These are phyloP conservation scores for Aureobasidium sp. DNA, from an alignment of 2,329 filamentous ascomycete species.

Conservation along the genomic window DNA sequence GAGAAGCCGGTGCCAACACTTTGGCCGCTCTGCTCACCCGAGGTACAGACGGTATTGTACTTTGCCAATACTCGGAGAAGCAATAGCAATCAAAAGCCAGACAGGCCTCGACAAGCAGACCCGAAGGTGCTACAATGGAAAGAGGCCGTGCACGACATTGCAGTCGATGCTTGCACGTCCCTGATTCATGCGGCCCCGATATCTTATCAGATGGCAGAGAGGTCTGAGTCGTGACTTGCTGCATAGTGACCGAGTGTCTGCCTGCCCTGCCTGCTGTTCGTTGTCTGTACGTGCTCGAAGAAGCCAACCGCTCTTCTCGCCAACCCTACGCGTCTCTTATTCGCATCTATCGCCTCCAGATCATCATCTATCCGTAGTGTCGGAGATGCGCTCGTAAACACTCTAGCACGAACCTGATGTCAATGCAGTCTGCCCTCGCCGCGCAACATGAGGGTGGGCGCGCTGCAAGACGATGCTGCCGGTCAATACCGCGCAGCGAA, in stretches of 20 bases:
- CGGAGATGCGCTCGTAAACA: constrained; percentile 3
- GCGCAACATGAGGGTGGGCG: constrained; percentile 18
- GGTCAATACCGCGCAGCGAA: constrained; percentile 22
- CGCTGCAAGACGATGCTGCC: constrained; percentile 21
- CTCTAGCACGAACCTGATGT: background rate
- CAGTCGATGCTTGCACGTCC: background rate
- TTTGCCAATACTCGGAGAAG: background rate
- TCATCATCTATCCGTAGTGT: background rate
- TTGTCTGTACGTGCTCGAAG: background rate
- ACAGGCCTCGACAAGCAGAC: background rate
- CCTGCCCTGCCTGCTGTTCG: background rate
- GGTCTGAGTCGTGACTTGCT: background rate
- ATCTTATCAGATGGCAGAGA: constrained; percentile 1
- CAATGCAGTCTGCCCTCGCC: constrained; percentile 11
- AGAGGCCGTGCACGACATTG: background rate
- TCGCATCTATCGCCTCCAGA: background rate
- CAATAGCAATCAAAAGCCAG: background rate
- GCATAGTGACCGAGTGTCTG: background rate
- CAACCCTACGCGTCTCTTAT: background rate
- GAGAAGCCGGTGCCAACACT: background rate
- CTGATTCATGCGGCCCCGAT: background rate
- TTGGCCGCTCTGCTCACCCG: background rate
- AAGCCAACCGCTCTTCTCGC: background rate
- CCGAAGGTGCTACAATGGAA: background rate
- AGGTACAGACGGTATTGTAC: background rate